Evolutionary conservation across 768 basidiomycete species (phyloP), one percentile per base, ranked within the genome.

Genomic region (button mushroom (Agaricus bisporus)): DNA sequence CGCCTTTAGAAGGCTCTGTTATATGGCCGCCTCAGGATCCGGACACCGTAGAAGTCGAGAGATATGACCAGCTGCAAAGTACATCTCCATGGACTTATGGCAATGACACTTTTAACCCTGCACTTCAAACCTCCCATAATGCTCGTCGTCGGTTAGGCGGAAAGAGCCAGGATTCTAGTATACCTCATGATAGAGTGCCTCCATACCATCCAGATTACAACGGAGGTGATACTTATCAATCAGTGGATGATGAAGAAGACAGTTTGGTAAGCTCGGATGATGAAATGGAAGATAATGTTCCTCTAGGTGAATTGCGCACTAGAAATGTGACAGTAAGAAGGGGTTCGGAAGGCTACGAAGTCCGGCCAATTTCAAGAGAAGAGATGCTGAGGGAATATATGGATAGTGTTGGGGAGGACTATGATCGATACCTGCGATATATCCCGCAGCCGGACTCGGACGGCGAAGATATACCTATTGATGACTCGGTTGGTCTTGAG

Each of bases 21-120:
- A 53, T 59, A 7, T 94, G 92, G 91, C 92, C 93, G 17, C 90
- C 91, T 5, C 72, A 73, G 36, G 89, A 93, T 64, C 84, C 85
- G 45, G 60, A 64, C n/a, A 58, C 60, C 32, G 71, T 71, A 56
- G 58, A 62, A 45, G 63, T 67, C 18, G 66, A 71, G 28, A 64
- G 70, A 18, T 63, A 66, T 20, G 68, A 73, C 54, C 76, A 82
- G 58, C 66, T 64, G 32, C 76, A 84, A 32, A 78, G 82, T 1
- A 66, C 74, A 20, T 83, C 81, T 5, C 91, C 94, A 5, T 97
- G 93, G 86, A 91, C 91, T 12, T 95, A 90, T 63, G 83, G 86
- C 58, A 86, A 88, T 48, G 86, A 74, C 17, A 70, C 75, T 12
- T 62, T 94, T 12, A 97, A 97, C 63, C 94, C 94, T 6, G 63